Evolutionary conservation across 1,139 yeast genomes (phyloP), one percentile per base, ranked within the genome.

Genomic region (Yamadazyma aaseri): DNA sequence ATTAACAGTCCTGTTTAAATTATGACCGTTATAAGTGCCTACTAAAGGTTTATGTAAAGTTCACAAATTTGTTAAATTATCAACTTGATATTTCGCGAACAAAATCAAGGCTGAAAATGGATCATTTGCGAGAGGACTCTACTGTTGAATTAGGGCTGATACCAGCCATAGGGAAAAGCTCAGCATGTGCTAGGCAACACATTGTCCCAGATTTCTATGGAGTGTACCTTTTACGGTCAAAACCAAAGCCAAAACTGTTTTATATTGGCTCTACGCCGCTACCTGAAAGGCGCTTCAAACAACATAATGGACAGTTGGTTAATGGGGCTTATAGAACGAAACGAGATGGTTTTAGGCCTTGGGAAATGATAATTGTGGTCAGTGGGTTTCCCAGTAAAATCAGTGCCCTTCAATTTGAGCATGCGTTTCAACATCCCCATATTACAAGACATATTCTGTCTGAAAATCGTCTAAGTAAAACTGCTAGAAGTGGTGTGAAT

Each of bases 241-340:
- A 67, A 5, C 68, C 74, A 2, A 74, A 73, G 45, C 74, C 76
- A 9, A 61, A 64, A 27, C 72, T 82, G 5, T 78, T 78, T 46
- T 85, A 85, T 48, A 71, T 85, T 4, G 95, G 95, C 1, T 83
- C 92, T 1, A 82, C 92, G 0, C 90, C 92, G 0, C 73, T 82
- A 49, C 92, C 94, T 0, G 51, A 62, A 1, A 49, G 90, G 38
- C 53, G 95, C 31, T 60, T 86, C 5, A 57, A 86, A 25, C 95
- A 86, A 46, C 95, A 86, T 51, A 86, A 86, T 59, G 95, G 95
- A 2, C 76, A 71, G 4, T 51, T 81, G 13, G 61, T 60, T 15
- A 47, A 48, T 6, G 86, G 86, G 1, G 95, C 95, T 0, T 77
- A 62, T 48, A 59, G 76, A 28, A 86, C 95, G 1, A 76, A 68